Conservation (phyloP, 2,329 filamentous ascomycete species). For the Beauveria australis region DNA sequence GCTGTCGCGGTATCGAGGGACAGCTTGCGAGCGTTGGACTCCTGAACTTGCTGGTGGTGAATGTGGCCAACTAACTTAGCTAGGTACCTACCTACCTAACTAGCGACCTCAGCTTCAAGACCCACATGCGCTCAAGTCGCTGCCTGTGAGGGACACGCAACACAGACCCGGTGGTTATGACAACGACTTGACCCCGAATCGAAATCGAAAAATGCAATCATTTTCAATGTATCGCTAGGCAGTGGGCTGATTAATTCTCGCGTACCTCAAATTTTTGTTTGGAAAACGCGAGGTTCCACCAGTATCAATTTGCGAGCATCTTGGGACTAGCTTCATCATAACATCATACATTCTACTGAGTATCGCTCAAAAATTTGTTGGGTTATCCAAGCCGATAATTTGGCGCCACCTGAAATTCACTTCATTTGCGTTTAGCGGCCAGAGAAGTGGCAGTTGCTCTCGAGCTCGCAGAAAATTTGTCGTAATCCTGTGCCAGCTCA, state of each 20-base stretch:
- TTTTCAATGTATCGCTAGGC: no score
- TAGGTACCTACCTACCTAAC: no score
- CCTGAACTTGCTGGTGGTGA: conserved; percentile 1
- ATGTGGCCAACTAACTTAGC: conserved; percentile 2
- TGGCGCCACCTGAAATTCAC: background rate
- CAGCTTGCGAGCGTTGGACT: conserved; percentile 5
- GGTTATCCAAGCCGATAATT: background rate
- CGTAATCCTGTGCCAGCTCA: conserved; percentile 21
- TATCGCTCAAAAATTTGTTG: background rate
- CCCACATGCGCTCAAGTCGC: conserved; percentile 1
- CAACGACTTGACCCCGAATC: no score
- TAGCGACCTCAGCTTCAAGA: background rate
- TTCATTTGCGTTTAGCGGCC: background rate
- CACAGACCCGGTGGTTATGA: background rate
- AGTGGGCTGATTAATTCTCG: no score
- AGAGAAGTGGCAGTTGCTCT: background rate
- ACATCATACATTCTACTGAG: background rate
- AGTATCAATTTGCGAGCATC: background rate
- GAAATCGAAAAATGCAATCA: no score
- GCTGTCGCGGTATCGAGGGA: background rate
- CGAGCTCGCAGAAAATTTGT: conserved; percentile 15
- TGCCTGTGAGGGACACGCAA: background rate
- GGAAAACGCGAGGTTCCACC: background rate
- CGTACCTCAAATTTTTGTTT: background rate
- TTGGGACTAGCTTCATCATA: background rate